phyloP scores from a whole-genome alignment of 2,329 filamentous ascomycete species.

The Trichoderma sp. region DNA sequence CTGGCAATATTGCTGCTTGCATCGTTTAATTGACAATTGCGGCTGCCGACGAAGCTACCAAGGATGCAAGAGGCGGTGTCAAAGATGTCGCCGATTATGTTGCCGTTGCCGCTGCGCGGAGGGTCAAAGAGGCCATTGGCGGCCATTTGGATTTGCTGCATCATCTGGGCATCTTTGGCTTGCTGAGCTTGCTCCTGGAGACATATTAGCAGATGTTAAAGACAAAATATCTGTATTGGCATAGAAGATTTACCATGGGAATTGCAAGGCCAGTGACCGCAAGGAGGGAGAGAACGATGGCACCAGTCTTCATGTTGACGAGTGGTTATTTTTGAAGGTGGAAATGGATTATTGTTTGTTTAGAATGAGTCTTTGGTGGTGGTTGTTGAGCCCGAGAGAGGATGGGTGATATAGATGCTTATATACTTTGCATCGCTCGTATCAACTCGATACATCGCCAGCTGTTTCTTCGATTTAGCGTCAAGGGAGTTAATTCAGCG shows the following conservation, averaged over 20 bases:
- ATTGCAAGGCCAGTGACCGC: constrained; percentile 5
- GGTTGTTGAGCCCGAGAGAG: background rate
- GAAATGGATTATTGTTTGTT: background rate
- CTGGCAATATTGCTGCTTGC: too few species aligned
- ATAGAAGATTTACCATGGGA: background rate
- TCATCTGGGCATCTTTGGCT: constrained; percentile 1
- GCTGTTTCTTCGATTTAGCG: background rate
- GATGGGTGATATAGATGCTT: background rate
- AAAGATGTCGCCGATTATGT: constrained; percentile 13
- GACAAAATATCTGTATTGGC: background rate
- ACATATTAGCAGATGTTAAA: background rate
- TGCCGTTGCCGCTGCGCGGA: constrained; percentile 7
- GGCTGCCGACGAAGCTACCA: background rate
- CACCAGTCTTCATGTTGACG: constrained; percentile 14
- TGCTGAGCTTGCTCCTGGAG: constrained; percentile 17
- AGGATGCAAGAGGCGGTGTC: constrained; percentile 20
- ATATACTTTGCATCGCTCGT: background rate
- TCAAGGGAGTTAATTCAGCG: background rate
- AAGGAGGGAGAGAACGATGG: constrained; percentile 8
- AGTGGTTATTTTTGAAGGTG: background rate
- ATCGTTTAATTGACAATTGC: background rate
- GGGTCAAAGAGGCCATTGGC: constrained; percentile 2
- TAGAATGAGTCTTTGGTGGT: background rate
- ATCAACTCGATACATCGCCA: background rate
- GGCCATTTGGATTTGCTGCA: constrained; percentile 1